Conservation (phyloP, 2,329 filamentous ascomycete genomes). For the Aspergillus aculeatinus region DNA sequence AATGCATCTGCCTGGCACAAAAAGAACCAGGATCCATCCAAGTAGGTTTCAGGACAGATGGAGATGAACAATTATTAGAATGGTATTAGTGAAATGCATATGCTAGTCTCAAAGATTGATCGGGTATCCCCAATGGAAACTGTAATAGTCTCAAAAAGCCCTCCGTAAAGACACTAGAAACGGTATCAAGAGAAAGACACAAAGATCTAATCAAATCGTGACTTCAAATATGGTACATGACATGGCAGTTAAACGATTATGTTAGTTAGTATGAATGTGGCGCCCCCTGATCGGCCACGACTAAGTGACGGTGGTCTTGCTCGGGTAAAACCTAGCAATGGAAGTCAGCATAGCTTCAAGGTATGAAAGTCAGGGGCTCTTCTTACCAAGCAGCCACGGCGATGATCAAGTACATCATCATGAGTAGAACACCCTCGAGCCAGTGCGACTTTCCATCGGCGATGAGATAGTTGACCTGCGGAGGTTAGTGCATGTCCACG, state of each 20-base stretch:
- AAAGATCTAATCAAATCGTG: not conserved
- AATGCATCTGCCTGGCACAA: too few relatives aligned
- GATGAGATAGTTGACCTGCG: slow-evolving; percentile 62
- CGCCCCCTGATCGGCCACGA: too few relatives aligned
- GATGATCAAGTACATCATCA: slow-evolving; percentile 62
- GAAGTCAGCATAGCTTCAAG: not conserved
- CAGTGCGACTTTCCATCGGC: slow-evolving; percentile 59
- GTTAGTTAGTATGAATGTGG: not conserved
- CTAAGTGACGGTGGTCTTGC: not conserved
- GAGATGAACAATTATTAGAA: too few relatives aligned
- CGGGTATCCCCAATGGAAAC: too few relatives aligned
- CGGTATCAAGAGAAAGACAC: not conserved
- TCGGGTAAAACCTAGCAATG: slow-evolving; percentile 11
- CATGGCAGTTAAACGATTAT: not conserved
- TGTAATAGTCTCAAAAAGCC: too few relatives aligned
- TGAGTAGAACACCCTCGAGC: slow-evolving; percentile 62
- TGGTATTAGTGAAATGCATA: not conserved
- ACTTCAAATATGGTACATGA: not conserved
- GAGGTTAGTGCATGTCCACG: slow-evolving; percentile 8
- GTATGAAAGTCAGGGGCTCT: not conserved
- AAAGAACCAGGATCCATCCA: too few relatives aligned
- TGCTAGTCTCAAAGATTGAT: not conserved
- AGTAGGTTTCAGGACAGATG: too few relatives aligned
- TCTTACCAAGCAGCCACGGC: slow-evolving; percentile 58
- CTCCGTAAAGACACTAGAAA: too few relatives aligned